Evolutionary conservation across 2,329 filamentous ascomycete species (phyloP), one percentile per base, ranked within the genome.

Genomic region (Alternaria panax): DNA sequence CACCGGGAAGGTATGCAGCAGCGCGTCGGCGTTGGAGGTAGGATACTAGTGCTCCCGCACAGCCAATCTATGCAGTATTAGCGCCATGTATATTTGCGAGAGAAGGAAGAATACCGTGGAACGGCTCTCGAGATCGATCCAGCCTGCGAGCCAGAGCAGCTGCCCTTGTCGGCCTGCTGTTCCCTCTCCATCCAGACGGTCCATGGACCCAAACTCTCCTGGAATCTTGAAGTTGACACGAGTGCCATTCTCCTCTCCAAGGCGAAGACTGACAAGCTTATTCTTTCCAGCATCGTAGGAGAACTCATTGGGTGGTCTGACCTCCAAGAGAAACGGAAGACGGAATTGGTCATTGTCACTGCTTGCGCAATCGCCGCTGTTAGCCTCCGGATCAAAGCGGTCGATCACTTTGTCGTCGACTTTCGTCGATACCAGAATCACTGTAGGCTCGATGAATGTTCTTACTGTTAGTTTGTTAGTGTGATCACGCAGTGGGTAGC

Each of bases 41-140:
- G 5, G 86, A 85, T n/a, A 98, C 79, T 2, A 98, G 80, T 25
- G 93, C 93, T n/a, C 93, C 92, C 25, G 90, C 91, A 78, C 95
- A 98, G 3, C 92, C 91, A 47, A 96, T 82, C 81, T 88, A 57
- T n/a, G 5, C 8, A 55, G 6, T 51, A n/a, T 71, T 42, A 64
- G 55, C 27, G 52, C 38, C 20, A 30, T 36, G 1, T 18, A 30
- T 28, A 4, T 24, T 18, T 20, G 22, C 2, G 7, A 8, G 12
- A 12, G 42, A 38, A 5, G 20, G 14, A 7, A 12, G 4, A 60
- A 66, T 74, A 91, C 89, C 2, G 92, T 92, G 12, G 91, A 75
- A 6, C 79, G 81, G 68, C 90, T 94, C 3, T 94, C 90, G 54
- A 95, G 80, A 70, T 96, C 88, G 60, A 96, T 84, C 60, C 82